phyloP scores from a whole-genome alignment of 2,329 filamentous ascomycete genomes.

The Aureobasidium lini region DNA sequence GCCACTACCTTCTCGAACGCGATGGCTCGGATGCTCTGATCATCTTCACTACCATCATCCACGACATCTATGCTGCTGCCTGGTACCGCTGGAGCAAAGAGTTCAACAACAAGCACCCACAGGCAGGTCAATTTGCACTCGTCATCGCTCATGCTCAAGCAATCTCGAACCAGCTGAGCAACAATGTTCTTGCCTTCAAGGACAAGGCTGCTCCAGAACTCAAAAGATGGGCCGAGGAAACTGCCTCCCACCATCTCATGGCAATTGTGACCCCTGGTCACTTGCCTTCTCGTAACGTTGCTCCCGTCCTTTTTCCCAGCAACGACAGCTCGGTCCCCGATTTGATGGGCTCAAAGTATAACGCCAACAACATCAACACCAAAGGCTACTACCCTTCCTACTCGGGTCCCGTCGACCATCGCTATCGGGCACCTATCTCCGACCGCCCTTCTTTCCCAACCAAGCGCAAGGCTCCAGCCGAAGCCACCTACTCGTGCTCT shows the following conservation, averaged over 20 bases:
- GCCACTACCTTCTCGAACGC: background rate
- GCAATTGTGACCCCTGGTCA: background rate
- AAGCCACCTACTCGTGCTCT: no score
- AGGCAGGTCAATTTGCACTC: background rate
- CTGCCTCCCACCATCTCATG: background rate
- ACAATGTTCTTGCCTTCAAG: conserved; percentile 3
- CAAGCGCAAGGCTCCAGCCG: background rate
- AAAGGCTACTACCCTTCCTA: background rate
- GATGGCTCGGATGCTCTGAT: background rate
- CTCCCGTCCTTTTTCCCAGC: no score
- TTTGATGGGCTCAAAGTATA: background rate
- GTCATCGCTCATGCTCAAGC: conserved; percentile 2
- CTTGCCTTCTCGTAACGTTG: background rate
- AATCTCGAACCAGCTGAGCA: background rate
- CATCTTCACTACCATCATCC: background rate
- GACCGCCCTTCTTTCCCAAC: no score
- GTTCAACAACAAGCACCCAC: background rate
- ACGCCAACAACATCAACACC: background rate
- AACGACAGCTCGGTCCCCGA: no score
- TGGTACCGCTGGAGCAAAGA: background rate
- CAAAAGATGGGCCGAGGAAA: background rate
- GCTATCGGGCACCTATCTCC: background rate
- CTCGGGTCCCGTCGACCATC: background rate
- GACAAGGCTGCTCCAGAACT: background rate
- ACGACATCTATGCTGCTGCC: background rate